Evolutionary conservation across 345 rosid genomes (phyloP), one percentile per base, ranked within the genome.

Genomic region (Garcia nutans): DNA sequence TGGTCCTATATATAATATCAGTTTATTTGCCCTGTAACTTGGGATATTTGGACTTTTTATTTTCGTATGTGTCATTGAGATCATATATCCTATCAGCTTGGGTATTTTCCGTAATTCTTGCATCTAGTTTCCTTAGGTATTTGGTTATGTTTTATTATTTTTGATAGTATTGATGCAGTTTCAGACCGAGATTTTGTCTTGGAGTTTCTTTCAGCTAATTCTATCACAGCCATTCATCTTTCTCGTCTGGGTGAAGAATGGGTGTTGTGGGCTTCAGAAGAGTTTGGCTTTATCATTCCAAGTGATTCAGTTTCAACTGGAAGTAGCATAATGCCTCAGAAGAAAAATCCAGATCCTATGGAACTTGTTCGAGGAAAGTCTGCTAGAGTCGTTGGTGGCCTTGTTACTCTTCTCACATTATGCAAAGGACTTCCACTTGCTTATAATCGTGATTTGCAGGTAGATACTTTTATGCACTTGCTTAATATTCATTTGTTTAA

Each of bases 381-480:
- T 79, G 97, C 94, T 28, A 80, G 96, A 81, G 92, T 89, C 68
- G 85, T 96, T 17, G 98, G 97, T 23, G 91, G 89, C 83, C 82
- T 93, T 56, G 92, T 92, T 71, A 90, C 98, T 15, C 91, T 93
- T 78, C 85, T 96, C 68, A 89, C 93, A 19, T 74, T 96, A 47
- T 96, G 99, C 89, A 96, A 96, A 86, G 99, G 99, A 66, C 97
- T 96, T 84, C 99, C 98, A 9, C 89, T 91, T 75, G 98, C 97
- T 64, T 96, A 96, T 76, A 93, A 96, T 76, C 91, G 99, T 20
- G 99, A 96, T 85, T 86, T 96, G 58, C 98, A 92, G 94, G 97
- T 90, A 72, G 24, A 41, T 8, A n/a, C 41, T 37, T 37, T 33
- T 59, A 26, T 59, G 42, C 33, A 64, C 47, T 69, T 37, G 6